Base-by-base conservation (phyloP, 106 monocot genomes). In the Posidonia australis region DNA sequence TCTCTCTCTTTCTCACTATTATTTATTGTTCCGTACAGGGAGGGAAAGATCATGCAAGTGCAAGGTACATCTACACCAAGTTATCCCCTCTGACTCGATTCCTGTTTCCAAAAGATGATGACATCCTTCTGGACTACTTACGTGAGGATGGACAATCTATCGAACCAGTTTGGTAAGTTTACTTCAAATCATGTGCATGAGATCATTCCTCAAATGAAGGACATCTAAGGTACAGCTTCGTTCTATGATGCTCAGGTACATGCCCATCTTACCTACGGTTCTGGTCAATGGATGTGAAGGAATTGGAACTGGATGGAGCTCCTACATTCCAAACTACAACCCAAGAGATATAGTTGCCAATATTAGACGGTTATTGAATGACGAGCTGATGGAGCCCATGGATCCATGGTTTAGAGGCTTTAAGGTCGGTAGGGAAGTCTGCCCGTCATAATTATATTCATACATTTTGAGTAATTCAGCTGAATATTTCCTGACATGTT, bases 291-390 rank as follows among this genome's bases (percentile, higher is more conserved):
- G 94, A 69, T 90, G 89, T 70, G 94, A 94, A 75, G 96, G 96
- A 17, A 98, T 98, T 77, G 96, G 96, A 57, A 98, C 96, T 53
- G 96, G 96, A 21, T 98, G 96, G 96, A 98, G 96, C 61, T 83
- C 90, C 25, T 98, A 74, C 43, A 62, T 98, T 68, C 96, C 96
- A 57, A 98, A 98, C 49, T 98, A 87, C 57, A 98, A 98, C 28
- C 96, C 96, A 29, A 80, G 75, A 72, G 96, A 98, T 41, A 79
- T 98, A 21, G 67, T 91, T 58, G 87, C 77, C 25, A 98, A 98
- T 63, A 41, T 98, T 4, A 84, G 79, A 64, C 65, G 82, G n/a
- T 67, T 98, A 58, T 65, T 98, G 41, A 98, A 85, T 76, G 76
- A 76, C 12, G 90, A 91, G 66, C 67, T 69, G 31, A 79, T 85